A percentile compares a stretch with the other conserved stretches of the same genome.
Evolutionary conservation across 139 green algal genomes (phyloP).

Genomic region (Ulvella scutata): DNA sequence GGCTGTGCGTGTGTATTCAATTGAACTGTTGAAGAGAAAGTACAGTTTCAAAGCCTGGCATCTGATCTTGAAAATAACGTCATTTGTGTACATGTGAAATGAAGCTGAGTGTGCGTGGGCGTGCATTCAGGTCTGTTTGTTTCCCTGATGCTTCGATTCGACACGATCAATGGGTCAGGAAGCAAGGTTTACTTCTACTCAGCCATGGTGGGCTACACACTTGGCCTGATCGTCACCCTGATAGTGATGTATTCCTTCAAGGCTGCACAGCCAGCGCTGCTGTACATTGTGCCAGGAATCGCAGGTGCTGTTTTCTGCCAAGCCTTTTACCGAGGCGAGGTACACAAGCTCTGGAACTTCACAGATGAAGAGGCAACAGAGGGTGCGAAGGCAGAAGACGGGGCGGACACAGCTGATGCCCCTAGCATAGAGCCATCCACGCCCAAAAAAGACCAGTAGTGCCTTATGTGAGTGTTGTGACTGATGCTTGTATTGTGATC

Average conservation of each 20-base stretch:
- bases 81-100: too few relatives aligned
- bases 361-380: conserved; percentile 15
- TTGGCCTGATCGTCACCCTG: conserved; percentile 71
- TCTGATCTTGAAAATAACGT: too few relatives aligned
- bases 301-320: conserved; percentile 46
- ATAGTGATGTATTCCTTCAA: conserved; percentile 96
- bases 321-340: conserved; percentile 36
- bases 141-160: conserved; percentile 84
- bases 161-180: conserved; percentile 20
- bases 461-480: too few relatives aligned
- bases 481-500: too few relatives aligned
- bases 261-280: conserved; percentile 84
- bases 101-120: too few relatives aligned
- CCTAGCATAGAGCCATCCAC: background rate
- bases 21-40: too few relatives aligned
- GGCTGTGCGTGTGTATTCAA: too few relatives aligned
- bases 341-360: conserved; percentile 22
- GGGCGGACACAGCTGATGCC: background rate
- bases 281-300: conserved; percentile 95
- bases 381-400: background rate
- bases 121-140: conserved; percentile 58
- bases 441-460: too few relatives aligned
- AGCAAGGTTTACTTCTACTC: conserved; percentile 36
- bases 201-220: conserved; percentile 68
- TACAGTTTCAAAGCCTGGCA: too few relatives aligned